Base-by-base conservation (phyloP, 2,329 filamentous ascomycete genomes). In the Phialophora verrucosa region DNA sequence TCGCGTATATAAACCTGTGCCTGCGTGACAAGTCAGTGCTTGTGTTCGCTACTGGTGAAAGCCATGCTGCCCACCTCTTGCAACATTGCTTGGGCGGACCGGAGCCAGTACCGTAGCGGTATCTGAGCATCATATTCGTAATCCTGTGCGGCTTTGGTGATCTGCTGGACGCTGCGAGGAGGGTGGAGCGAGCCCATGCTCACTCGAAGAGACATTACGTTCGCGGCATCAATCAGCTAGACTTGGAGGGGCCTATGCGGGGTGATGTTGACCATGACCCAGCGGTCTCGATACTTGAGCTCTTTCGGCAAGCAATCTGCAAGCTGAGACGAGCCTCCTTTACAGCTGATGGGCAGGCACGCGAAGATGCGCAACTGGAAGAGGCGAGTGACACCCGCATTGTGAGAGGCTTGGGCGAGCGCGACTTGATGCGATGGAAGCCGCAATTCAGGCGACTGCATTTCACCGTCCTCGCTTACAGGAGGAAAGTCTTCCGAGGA, bases 1-100 rank as follows among this genome's bases (percentile, higher is more conserved):
- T 98, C 94, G 50, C 86, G 85, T 74, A 95, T 85, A 76, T 97
- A 97, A 73, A 94, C 92, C 59, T 87, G 84, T 23, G 92, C 93
- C 91, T 97, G 74, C 12, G 62, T 38, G 63, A 49, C 27, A 72
- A 69, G 62, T 73, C 63, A 74, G 73, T 70, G 32, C 27, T 23
- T 25, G 4, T n/a, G 20, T 29, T 14, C 12, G 17, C 20, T n/a
- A 4, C 17, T 55, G 4, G 17, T 11, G 27, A 35, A 27, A 29
- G 17, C 49, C 20, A 12, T 35, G 25, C n/a, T 35, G 77, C 83
- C 59, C 73, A 96, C 93, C 86, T 97, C 91, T 78, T 92, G 90
- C 68, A 90, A 84, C 60, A 97, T 81, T 4, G 90, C 91, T 67
- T 91, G 88, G 5, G 92, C 91, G 2, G 93, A 91, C 42, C 92